phyloP scores from a whole-genome alignment of 2,329 filamentous ascomycete genomes.

The Endocalyx cinctus region DNA sequence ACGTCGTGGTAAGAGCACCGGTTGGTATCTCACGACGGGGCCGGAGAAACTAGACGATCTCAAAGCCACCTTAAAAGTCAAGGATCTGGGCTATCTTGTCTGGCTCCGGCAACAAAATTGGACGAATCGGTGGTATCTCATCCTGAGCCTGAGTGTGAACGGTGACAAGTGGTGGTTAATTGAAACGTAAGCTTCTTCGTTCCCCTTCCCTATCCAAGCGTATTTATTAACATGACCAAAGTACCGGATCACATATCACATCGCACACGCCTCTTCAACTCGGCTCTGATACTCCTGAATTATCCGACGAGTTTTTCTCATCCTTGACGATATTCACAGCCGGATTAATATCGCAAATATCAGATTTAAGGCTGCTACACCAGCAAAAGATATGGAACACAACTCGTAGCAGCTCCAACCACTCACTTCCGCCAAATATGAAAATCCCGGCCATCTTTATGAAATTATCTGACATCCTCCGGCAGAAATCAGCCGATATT shows the following conservation, averaged over 20 bases:
- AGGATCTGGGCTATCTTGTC: constrained; percentile 58
- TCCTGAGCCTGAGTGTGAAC: constrained; percentile 63
- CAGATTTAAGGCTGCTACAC: constrained; percentile 45
- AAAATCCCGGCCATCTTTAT: constrained; percentile 45
- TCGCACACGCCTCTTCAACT: constrained; percentile 38
- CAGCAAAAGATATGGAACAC: constrained; percentile 37
- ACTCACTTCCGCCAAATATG: constrained; percentile 37
- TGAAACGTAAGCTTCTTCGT: constrained; percentile 46
- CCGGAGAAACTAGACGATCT: constrained; percentile 50
- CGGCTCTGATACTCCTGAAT: constrained; percentile 37
- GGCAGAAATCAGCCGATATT: constrained; percentile 13
- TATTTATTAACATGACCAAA: constrained; percentile 10
- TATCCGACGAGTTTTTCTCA: constrained; percentile 48
- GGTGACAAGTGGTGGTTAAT: constrained; percentile 79
- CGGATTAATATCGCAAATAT: constrained; percentile 46
- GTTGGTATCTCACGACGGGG: constrained; percentile 54
- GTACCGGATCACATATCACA: constrained; percentile 17
- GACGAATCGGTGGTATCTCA: constrained; percentile 67
- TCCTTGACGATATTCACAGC: constrained; percentile 46
- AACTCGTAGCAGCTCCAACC: constrained; percentile 28
- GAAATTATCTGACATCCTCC: constrained; percentile 41
- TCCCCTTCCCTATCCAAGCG: constrained; percentile 2
- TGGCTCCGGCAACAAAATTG: constrained; percentile 72
- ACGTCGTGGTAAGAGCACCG: constrained; percentile 55
- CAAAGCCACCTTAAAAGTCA: constrained; percentile 57